These are phyloP conservation scores for Thelonectria blattea DNA, from an alignment of 2,329 filamentous ascomycete species.

Conservation along the genomic window DNA sequence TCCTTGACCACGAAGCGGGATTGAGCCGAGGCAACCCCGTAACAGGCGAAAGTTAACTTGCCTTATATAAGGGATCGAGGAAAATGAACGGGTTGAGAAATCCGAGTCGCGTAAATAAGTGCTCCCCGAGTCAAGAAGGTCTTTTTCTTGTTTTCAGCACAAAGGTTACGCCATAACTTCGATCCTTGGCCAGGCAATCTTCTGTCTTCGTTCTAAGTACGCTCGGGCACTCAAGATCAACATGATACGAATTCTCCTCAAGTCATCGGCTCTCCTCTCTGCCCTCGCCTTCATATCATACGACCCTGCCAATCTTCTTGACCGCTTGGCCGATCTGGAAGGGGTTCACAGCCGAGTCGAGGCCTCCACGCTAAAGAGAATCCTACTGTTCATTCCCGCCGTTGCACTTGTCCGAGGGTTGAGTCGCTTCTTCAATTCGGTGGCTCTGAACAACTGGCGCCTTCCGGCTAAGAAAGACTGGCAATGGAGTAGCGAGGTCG, in stretches of 20 bases:
- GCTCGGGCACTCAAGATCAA: too few species aligned
- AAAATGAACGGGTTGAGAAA: too few species aligned
- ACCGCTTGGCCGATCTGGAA: background rate
- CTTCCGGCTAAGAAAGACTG: background rate
- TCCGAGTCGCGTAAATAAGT: too few species aligned
- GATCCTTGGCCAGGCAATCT: background rate
- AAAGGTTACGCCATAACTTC: too few species aligned
- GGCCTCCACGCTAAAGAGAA: background rate
- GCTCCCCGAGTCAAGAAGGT: too few species aligned
- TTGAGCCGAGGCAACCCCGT: background rate
- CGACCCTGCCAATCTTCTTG: background rate
- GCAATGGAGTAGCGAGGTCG: constrained; percentile 44
- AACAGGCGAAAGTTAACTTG: background rate
- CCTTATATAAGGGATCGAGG: background rate
- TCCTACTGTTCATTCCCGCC: background rate
- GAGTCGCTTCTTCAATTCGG: background rate
- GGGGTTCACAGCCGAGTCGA: background rate
- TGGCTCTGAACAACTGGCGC: constrained; percentile 7
- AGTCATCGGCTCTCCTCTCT: background rate
- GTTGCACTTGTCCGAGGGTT: background rate
- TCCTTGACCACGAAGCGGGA: background rate
- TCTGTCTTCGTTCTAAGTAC: background rate
- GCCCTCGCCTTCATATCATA: constrained; percentile 2
- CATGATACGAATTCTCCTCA: constrained; percentile 4
- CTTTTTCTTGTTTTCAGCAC: too few species aligned